Conservation (phyloP, 106 monocot genomes). For the Dioscorea dumetorum region DNA sequence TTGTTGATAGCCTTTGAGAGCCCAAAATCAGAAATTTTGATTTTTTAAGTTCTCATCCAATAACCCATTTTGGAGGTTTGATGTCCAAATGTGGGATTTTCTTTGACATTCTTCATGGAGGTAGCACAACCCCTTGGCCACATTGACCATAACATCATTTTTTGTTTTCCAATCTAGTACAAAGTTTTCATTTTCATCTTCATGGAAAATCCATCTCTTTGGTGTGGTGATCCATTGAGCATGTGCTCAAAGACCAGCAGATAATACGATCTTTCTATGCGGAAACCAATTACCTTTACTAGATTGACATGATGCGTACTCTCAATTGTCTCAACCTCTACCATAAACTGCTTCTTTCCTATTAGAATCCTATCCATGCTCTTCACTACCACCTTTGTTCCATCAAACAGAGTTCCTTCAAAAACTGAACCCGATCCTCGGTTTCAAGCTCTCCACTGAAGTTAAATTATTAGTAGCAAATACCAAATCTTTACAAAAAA, state of each 20-base stretch:
- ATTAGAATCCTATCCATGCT: too few species aligned
- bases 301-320: slow-evolving; percentile 35
- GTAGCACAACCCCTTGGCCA: slow-evolving; percentile 17
- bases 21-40: slow-evolving; percentile 25
- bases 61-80: slow-evolving; percentile 15
- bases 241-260: slow-evolving; percentile 32
- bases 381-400: too few species aligned
- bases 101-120: slow-evolving; percentile 18
- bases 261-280: slow-evolving; percentile 16
- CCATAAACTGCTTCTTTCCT: too few species aligned
- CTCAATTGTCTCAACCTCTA: neutral
- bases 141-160: neutral
- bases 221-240: slow-evolving; percentile 26
- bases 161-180: slow-evolving; percentile 1
- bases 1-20: slow-evolving; percentile 8
- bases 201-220: slow-evolving; percentile 6
- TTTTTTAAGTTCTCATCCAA: slow-evolving; percentile 11
- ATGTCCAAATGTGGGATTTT: slow-evolving; percentile 13
- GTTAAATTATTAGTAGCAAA: too few species aligned
- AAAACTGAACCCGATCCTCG: too few species aligned
- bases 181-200: neutral
- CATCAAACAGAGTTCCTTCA: too few species aligned
- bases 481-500: too few species aligned
- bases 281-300: slow-evolving; percentile 23
- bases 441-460: too few species aligned